These are phyloP conservation scores for Hyparrhenia diplandra DNA, from an alignment of 176 grass and related monocot genomes.

Conservation along the genomic window DNA sequence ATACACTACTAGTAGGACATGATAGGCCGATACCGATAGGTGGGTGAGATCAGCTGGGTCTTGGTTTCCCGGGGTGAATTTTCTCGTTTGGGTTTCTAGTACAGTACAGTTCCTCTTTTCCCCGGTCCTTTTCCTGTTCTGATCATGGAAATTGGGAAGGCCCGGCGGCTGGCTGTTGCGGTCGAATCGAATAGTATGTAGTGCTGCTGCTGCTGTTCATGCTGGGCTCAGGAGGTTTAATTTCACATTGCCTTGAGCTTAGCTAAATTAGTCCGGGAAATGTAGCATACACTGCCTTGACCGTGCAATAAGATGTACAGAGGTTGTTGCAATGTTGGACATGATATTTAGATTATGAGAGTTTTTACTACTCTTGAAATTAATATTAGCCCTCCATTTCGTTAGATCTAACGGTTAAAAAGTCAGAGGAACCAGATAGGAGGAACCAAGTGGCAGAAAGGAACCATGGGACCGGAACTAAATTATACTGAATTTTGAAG, in stretches of 20 bases:
- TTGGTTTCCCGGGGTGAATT: background rate
- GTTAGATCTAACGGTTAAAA: too few species aligned
- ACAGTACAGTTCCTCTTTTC: too few species aligned
- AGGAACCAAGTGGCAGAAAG: too few species aligned
- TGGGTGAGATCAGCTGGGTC: background rate
- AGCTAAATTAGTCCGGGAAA: slow-evolving; percentile 5
- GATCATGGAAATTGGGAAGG: too few species aligned
- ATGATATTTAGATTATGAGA: background rate
- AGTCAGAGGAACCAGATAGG: too few species aligned
- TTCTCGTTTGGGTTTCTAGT: background rate
- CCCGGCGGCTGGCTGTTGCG: too few species aligned
- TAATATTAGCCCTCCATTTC: too few species aligned
- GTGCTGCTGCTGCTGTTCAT: background rate
- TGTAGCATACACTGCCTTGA: slow-evolving; percentile 23
- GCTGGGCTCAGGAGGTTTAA: background rate
- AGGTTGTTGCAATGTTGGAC: background rate
- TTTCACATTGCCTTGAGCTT: background rate
- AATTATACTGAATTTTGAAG: too few species aligned
- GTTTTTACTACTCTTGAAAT: too few species aligned
- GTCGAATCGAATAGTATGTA: background rate
- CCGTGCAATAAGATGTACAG: slow-evolving; percentile 46
- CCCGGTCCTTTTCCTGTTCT: too few species aligned
- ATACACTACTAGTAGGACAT: background rate
- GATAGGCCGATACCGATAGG: background rate
- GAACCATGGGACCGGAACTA: too few species aligned